Evolutionary conservation across 441 rosid species (phyloP).

Genomic region (Populus hybrid): DNA sequence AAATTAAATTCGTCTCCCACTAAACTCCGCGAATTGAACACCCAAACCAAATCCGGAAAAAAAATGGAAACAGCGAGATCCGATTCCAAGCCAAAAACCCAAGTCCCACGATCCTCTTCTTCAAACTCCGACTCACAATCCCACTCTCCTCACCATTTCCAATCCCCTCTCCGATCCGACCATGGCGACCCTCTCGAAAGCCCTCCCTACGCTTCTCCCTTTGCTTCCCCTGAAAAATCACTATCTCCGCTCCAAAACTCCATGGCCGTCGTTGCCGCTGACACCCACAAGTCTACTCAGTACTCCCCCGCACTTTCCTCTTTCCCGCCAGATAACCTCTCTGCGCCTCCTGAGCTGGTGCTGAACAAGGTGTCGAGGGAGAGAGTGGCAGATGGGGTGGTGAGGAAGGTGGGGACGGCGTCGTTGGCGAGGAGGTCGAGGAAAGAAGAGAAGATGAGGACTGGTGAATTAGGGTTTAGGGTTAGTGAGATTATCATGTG

Average conservation of each 20-base stretch:
- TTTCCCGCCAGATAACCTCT: slow-evolving; percentile 9
- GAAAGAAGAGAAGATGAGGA: slow-evolving; percentile 29
- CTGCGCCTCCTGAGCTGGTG: slow-evolving; percentile 25
- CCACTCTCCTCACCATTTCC: slow-evolving; percentile 71
- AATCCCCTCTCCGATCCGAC: slow-evolving; percentile 72
- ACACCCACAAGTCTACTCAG: slow-evolving; percentile 41
- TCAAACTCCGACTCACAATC: slow-evolving; percentile 53
- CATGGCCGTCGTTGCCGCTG: slow-evolving; percentile 36
- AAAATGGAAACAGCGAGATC: slow-evolving; percentile 8
- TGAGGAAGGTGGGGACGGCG: slow-evolving; percentile 29
- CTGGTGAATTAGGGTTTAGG: slow-evolving; percentile 63
- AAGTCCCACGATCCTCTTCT: slow-evolving; percentile 41
- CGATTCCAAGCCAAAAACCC: slow-evolving; percentile 23
- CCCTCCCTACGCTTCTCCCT: slow-evolving; percentile 63
- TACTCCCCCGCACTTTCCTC: slow-evolving; percentile 41
- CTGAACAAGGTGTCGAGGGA: slow-evolving; percentile 34
- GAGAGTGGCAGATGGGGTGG: slow-evolving; percentile 23
- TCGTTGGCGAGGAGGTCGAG: slow-evolving; percentile 33
- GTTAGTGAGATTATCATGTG: slow-evolving; percentile 62
- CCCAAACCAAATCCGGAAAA: slow-evolving; percentile 16
- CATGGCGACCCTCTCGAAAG: slow-evolving; percentile 58
- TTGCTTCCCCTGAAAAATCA: slow-evolving; percentile 47
- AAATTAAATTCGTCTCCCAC: neutral
- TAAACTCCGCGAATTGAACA: neutral
- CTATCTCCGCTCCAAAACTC: slow-evolving; percentile 19